phyloP scores from a whole-genome alignment of 768 basidiomycete species.

The Lentinus tigrinus region DNA sequence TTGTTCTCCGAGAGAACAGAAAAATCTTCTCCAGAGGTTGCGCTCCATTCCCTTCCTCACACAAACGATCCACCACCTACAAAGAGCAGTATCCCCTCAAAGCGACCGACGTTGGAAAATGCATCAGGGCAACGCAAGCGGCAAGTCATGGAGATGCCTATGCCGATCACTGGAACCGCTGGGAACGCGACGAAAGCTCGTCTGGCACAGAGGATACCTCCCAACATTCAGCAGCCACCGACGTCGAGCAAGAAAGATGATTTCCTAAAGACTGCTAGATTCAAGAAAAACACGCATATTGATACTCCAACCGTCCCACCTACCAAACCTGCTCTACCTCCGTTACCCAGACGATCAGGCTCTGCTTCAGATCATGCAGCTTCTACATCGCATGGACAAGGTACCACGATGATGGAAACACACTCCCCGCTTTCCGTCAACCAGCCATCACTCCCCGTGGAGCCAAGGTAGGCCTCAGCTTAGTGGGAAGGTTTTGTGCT shows the following conservation, averaged over 20 bases:
- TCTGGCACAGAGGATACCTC: constrained; percentile 11
- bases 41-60: not conserved
- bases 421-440: not conserved
- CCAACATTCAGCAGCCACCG: not conserved
- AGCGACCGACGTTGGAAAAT: constrained; percentile 7
- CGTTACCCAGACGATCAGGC: not conserved
- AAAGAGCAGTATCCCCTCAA: constrained; percentile 1
- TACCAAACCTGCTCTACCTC: not conserved
- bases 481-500: not conserved
- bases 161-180: constrained; percentile 2
- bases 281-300: constrained; percentile 17
- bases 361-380: constrained; percentile 9
- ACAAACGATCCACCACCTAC: not conserved
- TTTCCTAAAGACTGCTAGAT: constrained; percentile 1
- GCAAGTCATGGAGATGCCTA: constrained; percentile 12
- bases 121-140: constrained; percentile 2
- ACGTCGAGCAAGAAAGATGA: not conserved
- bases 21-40: constrained; percentile 17
- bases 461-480: not conserved
- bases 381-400: not conserved
- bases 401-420: not conserved
- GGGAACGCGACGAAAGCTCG: constrained; percentile 20
- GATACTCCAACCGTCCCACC: not conserved
- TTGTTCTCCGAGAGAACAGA: constrained; percentile 14
- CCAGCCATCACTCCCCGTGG: not conserved